Conservation (phyloP, 768 basidiomycete genomes). For the Suillus ampliporus region DNA sequence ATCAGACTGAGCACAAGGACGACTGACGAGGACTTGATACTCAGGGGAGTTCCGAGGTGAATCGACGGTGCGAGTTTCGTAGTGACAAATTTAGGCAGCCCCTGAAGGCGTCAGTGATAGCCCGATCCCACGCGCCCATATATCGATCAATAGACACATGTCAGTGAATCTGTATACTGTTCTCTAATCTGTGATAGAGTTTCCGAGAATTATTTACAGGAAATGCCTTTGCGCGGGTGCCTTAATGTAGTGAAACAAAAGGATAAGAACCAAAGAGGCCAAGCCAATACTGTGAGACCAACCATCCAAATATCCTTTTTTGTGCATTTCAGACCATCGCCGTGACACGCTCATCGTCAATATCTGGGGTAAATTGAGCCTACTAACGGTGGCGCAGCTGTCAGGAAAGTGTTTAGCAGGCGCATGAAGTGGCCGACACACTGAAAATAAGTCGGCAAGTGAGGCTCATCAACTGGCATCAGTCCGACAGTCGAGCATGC, state of each 20-base stretch:
- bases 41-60: not conserved
- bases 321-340: not conserved
- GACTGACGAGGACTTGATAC: not conserved
- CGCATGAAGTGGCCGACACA: not conserved
- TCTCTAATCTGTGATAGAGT: slow-evolving; percentile 14
- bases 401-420: not conserved
- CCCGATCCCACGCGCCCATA: slow-evolving; percentile 10
- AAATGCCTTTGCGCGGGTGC: not conserved
- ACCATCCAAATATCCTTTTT: not conserved
- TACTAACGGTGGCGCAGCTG: not conserved
- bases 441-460: not conserved
- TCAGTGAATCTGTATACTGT: not conserved
- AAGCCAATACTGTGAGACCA: not conserved
- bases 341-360: not conserved
- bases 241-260: not conserved
- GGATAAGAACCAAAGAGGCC: not conserved
- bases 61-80: slow-evolving; percentile 2
- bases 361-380: not conserved
- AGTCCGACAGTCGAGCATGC: not conserved
- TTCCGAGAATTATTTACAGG: not conserved
- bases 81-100: slow-evolving; percentile 16
- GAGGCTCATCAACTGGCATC: not conserved
- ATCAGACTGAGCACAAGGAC: slow-evolving; percentile 7
- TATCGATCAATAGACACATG: not conserved
- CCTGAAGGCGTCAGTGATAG: not conserved